Conservation (phyloP, 1,284 basidiomycete genomes). For the Microbotryum violaceum region DNA sequence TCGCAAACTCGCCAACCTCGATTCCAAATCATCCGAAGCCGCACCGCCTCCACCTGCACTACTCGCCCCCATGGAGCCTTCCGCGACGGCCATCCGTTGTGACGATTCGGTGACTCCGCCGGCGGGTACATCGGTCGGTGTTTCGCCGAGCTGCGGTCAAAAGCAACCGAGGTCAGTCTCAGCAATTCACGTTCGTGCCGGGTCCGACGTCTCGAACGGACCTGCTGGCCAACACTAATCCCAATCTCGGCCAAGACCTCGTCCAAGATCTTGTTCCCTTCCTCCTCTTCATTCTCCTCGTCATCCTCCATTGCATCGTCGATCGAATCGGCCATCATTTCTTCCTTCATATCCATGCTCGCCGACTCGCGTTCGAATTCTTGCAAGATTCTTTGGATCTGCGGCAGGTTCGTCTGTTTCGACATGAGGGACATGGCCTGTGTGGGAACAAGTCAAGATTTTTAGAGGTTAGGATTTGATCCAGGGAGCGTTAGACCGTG, state of each 20-base stretch:
- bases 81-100: conserved; percentile 68
- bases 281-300: conserved; percentile 71
- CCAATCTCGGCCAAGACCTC: conserved; percentile 98
- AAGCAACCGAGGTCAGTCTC: neutral
- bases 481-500: too few relatives aligned
- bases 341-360: conserved; percentile 99
- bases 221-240: conserved; percentile 83
- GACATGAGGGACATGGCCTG: conserved; percentile 98
- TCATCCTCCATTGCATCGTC: conserved; percentile 98
- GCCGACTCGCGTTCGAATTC: conserved; percentile 96
- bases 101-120: conserved; percentile 56
- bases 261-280: conserved; percentile 92
- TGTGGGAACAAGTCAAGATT: too few relatives aligned
- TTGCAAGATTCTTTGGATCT: conserved; percentile 91
- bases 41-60: conserved; percentile 48
- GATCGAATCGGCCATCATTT: conserved; percentile 98
- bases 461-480: too few relatives aligned
- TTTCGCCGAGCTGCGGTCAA: conserved; percentile 62
- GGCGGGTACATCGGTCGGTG: conserved; percentile 61
- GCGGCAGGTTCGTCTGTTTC: conserved; percentile 83
- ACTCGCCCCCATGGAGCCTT: conserved; percentile 46
- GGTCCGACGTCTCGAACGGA: conserved; percentile 41
- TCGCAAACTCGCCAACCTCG: conserved; percentile 71
- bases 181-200: neutral
- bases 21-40: conserved; percentile 70